phyloP scores from a whole-genome alignment of 345 rosid genomes.

The Ceriops tagal region DNA sequence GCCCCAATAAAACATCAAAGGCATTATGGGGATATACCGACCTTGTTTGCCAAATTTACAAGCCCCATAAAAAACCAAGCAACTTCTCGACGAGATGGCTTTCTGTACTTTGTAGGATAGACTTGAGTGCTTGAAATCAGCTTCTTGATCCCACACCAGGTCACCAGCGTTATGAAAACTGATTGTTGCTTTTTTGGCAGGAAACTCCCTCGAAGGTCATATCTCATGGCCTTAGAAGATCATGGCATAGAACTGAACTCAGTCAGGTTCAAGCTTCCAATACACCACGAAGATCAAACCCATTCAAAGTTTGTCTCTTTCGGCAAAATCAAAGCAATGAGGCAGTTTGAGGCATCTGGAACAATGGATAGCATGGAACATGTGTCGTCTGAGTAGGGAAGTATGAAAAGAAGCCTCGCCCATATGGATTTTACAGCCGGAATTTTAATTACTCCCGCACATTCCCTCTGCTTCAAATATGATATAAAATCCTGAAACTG shows the following conservation, averaged over 20 bases:
- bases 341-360: conserved; percentile 49
- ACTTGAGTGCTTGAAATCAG: too few species aligned
- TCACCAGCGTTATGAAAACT: too few species aligned
- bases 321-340: conserved; percentile 80
- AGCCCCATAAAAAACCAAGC: too few species aligned
- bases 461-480: conserved; percentile 89
- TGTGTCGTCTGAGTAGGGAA: conserved; percentile 67
- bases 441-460: conserved; percentile 95
- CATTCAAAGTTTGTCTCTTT: conserved; percentile 79
- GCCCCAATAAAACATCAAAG: too few species aligned
- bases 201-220: too few species aligned
- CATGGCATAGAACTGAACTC: neutral
- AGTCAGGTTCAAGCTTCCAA: neutral
- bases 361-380: conserved; percentile 73
- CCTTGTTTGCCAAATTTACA: too few species aligned
- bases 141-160: too few species aligned
- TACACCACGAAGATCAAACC: conserved; percentile 29
- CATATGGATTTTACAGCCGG: conserved; percentile 71
- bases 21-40: too few species aligned
- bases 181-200: too few species aligned
- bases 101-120: too few species aligned
- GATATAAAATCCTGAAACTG: conserved; percentile 92
- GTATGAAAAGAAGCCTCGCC: conserved; percentile 93
- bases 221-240: neutral
- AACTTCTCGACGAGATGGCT: too few species aligned